These are phyloP conservation scores for Penicillium herquei DNA, from an alignment of 495 filamentous ascomycete genomes.

Conservation along the genomic window DNA sequence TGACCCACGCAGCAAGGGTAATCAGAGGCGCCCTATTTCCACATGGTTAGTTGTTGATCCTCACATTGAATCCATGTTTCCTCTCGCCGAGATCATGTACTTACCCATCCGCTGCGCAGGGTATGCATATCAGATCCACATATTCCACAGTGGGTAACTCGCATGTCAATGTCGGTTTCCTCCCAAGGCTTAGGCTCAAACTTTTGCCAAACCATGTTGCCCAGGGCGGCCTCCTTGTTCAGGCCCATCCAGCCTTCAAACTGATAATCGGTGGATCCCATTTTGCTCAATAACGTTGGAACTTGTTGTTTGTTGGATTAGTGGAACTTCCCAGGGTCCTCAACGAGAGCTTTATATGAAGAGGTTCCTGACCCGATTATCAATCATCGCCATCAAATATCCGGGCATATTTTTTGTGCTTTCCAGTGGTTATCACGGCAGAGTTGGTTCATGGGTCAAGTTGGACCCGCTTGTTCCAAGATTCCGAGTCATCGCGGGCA, in stretches of 20 bases:
- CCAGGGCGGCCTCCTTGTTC: constrained; percentile 49
- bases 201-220: constrained; percentile 68
- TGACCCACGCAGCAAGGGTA: constrained; percentile 83
- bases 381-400: too few species aligned
- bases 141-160: constrained; percentile 10
- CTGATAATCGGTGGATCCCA: constrained; percentile 45
- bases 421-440: too few species aligned
- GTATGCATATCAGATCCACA: constrained; percentile 63
- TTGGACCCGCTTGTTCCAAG: too few species aligned
- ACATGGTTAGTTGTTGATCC: not conserved
- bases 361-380: too few species aligned
- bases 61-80: not conserved
- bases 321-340: too few species aligned
- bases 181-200: constrained; percentile 9
- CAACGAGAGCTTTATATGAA: too few species aligned
- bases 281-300: not conserved
- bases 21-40: constrained; percentile 43
- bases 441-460: too few species aligned
- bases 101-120: constrained; percentile 69
- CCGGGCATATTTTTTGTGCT: too few species aligned
- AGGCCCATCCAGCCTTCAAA: constrained; percentile 82
- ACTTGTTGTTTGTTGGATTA: too few species aligned
- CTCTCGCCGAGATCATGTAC: not conserved
- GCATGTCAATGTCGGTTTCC: constrained; percentile 17
- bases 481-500: too few species aligned